phyloP scores from a whole-genome alignment of 345 rosid species.

The Eucalyptus pumila region DNA sequence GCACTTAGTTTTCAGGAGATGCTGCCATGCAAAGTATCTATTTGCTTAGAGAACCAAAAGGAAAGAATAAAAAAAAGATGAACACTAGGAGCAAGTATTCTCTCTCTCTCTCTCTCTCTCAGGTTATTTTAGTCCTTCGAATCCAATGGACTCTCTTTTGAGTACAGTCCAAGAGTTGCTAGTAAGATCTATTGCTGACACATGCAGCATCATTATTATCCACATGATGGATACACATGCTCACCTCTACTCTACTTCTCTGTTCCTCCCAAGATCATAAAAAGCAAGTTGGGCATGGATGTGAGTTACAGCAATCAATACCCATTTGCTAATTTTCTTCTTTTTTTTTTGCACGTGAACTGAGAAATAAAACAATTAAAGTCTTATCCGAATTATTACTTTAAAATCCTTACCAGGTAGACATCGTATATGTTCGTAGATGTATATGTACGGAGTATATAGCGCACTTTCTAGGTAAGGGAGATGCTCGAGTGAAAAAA shows the following conservation, averaged over 20 bases:
- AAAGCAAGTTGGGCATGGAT: neutral
- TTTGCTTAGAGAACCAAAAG: neutral
- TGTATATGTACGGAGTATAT: neutral
- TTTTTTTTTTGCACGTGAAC: neutral
- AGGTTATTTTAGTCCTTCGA: neutral
- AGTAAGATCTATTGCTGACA: neutral
- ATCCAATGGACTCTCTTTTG: neutral
- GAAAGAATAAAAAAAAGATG: neutral
- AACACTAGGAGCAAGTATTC: neutral
- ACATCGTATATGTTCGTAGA: neutral
- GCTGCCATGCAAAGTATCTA: neutral
- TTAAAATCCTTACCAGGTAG: neutral
- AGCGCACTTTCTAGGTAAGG: neutral
- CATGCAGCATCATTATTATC: neutral
- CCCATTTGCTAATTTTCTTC: neutral
- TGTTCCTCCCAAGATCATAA: neutral
- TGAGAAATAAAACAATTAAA: neutral
- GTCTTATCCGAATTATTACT: neutral
- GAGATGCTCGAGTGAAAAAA: neutral
- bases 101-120: neutral
- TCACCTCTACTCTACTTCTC: neutral
- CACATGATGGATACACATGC: neutral
- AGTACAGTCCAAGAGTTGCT: neutral
- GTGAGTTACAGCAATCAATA: neutral
- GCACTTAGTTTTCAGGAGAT: neutral